A percentile compares a stretch with the other conserved stretches of the same genome.
Conservation (phyloP, 2,329 filamentous ascomycete species). For the Sclerotinia glacialis region DNA sequence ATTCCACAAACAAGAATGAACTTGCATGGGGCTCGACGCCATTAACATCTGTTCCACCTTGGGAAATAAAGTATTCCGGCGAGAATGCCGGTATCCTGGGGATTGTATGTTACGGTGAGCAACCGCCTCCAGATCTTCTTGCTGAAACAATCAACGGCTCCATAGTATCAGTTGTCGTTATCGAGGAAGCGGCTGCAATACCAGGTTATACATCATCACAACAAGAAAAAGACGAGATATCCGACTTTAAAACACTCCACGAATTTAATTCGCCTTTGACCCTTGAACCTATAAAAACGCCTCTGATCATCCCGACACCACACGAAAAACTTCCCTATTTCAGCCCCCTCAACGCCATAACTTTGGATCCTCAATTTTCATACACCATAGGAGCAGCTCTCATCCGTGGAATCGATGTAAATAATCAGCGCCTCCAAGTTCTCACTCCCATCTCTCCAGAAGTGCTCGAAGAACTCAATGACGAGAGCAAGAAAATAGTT, state of each 20-base stretch:
- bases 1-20: slow-evolving; percentile 28
- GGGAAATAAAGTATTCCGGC: slow-evolving; percentile 59
- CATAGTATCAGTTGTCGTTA: slow-evolving; percentile 62
- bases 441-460: slow-evolving; percentile 56
- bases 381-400: slow-evolving; percentile 62
- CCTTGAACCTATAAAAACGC: slow-evolving; percentile 23
- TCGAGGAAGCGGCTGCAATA: slow-evolving; percentile 55
- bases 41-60: slow-evolving; percentile 56
- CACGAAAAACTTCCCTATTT: slow-evolving; percentile 62
- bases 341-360: slow-evolving; percentile 50
- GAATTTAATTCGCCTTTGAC: slow-evolving; percentile 3
- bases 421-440: slow-evolving; percentile 56
- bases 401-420: slow-evolving; percentile 64
- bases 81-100: slow-evolving; percentile 55
- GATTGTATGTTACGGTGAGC: slow-evolving; percentile 65
- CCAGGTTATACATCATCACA: slow-evolving; percentile 35
- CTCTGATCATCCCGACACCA: slow-evolving; percentile 42
- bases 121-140: slow-evolving; percentile 56
- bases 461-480: slow-evolving; percentile 44
- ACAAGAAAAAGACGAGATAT: neutral
- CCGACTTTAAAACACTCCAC: neutral
- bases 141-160: slow-evolving; percentile 66
- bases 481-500: slow-evolving; percentile 51
- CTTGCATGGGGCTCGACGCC: slow-evolving; percentile 51
- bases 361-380: slow-evolving; percentile 59